Base-by-base conservation (phyloP, 768 basidiomycete genomes). In the Mrakia gelida region DNA sequence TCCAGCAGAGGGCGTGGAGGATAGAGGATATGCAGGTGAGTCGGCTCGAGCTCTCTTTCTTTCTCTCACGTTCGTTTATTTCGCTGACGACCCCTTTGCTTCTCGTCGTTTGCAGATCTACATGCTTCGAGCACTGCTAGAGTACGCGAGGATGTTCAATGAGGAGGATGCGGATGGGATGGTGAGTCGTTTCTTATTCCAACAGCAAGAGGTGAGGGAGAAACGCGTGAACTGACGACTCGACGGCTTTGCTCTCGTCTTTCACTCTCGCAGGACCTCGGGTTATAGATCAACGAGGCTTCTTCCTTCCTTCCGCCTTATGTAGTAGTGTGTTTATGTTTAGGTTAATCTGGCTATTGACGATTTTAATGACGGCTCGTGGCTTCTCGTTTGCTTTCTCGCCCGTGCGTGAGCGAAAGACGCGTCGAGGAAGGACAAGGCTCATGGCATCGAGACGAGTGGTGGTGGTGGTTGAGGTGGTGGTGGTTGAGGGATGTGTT, bases 11-110 rank as follows among this genome's bases (percentile, higher is more conserved):
- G 71, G 56, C 71, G 15, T 73, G 71, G 71, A 30, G 71, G 71
- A 73, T 54, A 18, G 71, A 54, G 49, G 71, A 73, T 28, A 73
- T 73, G 71, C 71, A 73, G 56, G 71, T 38, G 11, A 59, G 59
- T 59, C n/a, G n/a, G n/a, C n/a, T n/a, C n/a, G n/a, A n/a, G n/a
- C 59, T 26, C 59, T 18, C 59, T 59, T 23, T 28, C 59, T 59
- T 10, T 56, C 28, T 59, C n/a, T 28, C 7, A 26, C 18, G 5
- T 18, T 59, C 59, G 7, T 28, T 6, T 18, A 2, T 23, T 28
- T 59, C 59, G 59, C 59, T 59, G 59, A 59, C 26, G 9, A 26
- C n/a, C 26, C n/a, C 26, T 3, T 13, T 7, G 8, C 26, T 28
- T 10, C 21, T 26, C 26, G 1, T n/a, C 59, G 10, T 59, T 28